Conservation (phyloP, 768 basidiomycete species). For the Collybia nuda region DNA sequence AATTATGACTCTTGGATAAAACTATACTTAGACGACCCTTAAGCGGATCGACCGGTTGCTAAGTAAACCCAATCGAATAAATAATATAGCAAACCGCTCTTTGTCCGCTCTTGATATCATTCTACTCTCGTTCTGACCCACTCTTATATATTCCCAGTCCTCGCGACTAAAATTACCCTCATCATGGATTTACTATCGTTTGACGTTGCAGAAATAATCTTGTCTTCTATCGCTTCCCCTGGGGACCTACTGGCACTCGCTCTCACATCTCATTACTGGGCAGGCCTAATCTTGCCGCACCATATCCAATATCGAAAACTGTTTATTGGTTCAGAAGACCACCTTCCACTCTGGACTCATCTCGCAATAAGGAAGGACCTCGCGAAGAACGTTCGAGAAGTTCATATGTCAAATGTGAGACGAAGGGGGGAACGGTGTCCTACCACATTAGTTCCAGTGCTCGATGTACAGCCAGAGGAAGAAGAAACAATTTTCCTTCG, state of each 20-base stretch:
- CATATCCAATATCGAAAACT: conserved; percentile 1
- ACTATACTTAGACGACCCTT: too few species aligned
- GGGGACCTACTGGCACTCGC: not conserved
- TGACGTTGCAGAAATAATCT: not conserved
- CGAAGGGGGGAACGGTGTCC: not conserved
- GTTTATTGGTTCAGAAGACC: not conserved
- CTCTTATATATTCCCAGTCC: too few species aligned
- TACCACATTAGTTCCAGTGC: not conserved
- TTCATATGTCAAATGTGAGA: not conserved
- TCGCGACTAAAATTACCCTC: too few species aligned
- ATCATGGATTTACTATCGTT: not conserved
- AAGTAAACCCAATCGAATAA: too few species aligned
- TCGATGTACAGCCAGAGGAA: not conserved
- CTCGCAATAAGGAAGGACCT: not conserved
- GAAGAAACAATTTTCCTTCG: not conserved
- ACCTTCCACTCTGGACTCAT: not conserved
- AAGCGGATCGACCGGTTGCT: too few species aligned
- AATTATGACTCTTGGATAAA: too few species aligned
- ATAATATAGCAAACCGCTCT: too few species aligned
- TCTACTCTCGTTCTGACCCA: too few species aligned
- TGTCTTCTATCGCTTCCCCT: not conserved
- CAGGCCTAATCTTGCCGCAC: not conserved
- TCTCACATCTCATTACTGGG: not conserved
- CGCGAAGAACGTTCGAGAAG: conserved; percentile 1
- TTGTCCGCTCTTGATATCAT: too few species aligned